Evolutionary conservation across 257 asterid genomes (phyloP).

Genomic region (Petunia axillaris): DNA sequence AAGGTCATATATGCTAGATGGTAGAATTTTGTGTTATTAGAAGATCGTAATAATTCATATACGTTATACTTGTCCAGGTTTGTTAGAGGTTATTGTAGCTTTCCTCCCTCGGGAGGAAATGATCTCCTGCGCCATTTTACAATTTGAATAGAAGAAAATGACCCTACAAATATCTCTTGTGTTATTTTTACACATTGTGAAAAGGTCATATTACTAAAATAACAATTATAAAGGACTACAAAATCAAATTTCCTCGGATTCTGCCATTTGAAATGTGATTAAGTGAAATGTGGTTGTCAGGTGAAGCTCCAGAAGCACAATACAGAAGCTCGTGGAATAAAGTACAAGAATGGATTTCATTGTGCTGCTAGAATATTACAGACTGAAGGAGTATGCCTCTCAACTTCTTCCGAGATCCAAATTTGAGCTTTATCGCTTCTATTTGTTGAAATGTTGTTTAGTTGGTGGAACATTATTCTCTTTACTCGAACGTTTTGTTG

Average conservation of each 20-base stretch:
- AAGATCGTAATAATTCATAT: constrained; percentile 2
- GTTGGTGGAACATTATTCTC: constrained; percentile 3
- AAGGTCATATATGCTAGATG: neutral
- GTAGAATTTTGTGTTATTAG: neutral
- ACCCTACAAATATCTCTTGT: no score
- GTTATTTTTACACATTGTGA: no score
- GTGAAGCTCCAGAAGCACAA: constrained; percentile 94
- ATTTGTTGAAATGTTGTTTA: constrained; percentile 6
- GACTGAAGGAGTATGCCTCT: constrained; percentile 90
- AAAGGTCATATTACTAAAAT: no score
- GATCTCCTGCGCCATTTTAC: no score
- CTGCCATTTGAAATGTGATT: neutral
- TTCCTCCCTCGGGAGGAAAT: no score
- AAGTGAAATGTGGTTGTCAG: constrained; percentile 42
- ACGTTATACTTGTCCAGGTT: neutral
- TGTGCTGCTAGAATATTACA: constrained; percentile 80
- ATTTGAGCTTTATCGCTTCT: neutral
- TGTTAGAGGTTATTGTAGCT: no score
- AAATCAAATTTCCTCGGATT: neutral
- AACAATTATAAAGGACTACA: no score
- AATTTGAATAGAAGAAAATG: no score
- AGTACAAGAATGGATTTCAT: constrained; percentile 77
- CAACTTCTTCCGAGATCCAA: constrained; percentile 33
- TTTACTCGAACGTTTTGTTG: neutral
- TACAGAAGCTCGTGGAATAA: constrained; percentile 68